Conservation (phyloP, 371 early-diverging fungal species). For the Zopfochytrium polystomum region DNA sequence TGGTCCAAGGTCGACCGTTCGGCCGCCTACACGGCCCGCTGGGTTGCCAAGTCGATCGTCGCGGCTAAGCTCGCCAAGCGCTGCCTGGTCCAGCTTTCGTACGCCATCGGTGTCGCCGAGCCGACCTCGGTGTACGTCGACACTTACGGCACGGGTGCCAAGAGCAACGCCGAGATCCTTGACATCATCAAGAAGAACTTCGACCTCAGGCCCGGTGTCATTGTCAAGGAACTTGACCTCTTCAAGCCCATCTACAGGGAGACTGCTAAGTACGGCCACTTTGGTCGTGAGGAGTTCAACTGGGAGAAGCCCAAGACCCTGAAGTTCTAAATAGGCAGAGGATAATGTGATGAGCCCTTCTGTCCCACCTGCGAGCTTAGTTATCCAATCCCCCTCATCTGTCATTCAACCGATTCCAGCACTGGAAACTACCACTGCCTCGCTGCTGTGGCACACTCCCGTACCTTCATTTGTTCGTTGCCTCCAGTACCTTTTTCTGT, state of each 20-base stretch:
- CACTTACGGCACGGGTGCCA: slow-evolving; percentile 92
- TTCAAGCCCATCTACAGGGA: slow-evolving; percentile 97
- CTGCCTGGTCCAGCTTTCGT: slow-evolving; percentile 95
- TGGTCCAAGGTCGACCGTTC: slow-evolving; percentile 99
- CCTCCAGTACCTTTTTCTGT: too few relatives aligned
- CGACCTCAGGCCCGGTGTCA: slow-evolving; percentile 96
- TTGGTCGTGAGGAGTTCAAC: slow-evolving; percentile 93
- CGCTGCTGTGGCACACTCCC: too few relatives aligned
- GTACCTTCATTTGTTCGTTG: too few relatives aligned
- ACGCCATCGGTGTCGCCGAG: slow-evolving; percentile 99
- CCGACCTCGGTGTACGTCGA: slow-evolving; percentile 97
- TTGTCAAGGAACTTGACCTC: slow-evolving; percentile 95
- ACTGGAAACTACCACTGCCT: too few relatives aligned
- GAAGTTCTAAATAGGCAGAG: slow-evolving; percentile 52
- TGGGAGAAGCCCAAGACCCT: slow-evolving; percentile 93
- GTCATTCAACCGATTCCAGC: too few relatives aligned
- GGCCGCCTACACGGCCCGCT: slow-evolving; percentile 98
- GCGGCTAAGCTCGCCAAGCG: slow-evolving; percentile 92
- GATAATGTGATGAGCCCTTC: too few relatives aligned
- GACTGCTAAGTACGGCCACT: slow-evolving; percentile 98
- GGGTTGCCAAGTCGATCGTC: slow-evolving; percentile 96
- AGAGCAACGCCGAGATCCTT: slow-evolving; percentile 87
- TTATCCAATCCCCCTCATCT: too few relatives aligned
- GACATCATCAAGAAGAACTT: slow-evolving; percentile 95
- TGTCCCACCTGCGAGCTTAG: too few relatives aligned